phyloP scores from a whole-genome alignment of 2,329 filamentous ascomycete genomes.

The Beauveria brongniartii region DNA sequence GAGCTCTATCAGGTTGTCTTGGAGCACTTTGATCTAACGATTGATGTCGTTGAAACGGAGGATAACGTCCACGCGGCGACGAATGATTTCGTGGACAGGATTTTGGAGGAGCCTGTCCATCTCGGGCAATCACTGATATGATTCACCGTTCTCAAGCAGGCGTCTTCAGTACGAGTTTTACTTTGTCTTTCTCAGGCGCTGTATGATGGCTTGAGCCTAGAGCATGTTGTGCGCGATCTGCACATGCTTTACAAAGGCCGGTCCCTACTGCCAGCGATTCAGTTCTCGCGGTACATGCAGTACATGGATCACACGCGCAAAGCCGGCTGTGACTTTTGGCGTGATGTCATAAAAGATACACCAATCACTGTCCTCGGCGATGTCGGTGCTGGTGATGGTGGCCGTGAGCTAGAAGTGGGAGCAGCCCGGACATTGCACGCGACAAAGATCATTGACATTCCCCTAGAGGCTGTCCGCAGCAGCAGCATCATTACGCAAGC shows the following conservation, averaged over 20 bases:
- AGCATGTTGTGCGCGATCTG: not conserved
- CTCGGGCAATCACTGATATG: not conserved
- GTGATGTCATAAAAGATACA: not conserved
- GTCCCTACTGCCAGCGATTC: not conserved
- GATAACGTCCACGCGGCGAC: not conserved
- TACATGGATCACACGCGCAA: not conserved
- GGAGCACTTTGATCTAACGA: not conserved
- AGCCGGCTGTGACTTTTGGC: not conserved
- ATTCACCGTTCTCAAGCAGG: not conserved
- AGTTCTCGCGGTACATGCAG: not conserved
- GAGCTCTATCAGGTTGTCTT: conserved; percentile 10
- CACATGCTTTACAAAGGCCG: not conserved
- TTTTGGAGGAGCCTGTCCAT: not conserved
- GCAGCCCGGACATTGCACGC: not conserved
- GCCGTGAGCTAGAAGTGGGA: not conserved
- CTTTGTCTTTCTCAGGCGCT: not conserved
- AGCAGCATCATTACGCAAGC: conserved; percentile 11
- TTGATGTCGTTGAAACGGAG: not conserved
- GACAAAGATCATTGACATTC: not conserved
- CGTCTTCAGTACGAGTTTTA: not conserved
- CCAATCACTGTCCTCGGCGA: not conserved
- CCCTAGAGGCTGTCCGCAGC: conserved; percentile 6
- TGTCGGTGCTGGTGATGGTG: not conserved
- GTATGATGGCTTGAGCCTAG: not conserved
- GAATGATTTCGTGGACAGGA: not conserved